Percentiles rank a stretch among this genome's conserved stretches.
These are phyloP conservation scores for Metschnikowia kofuensis DNA, from an alignment of 805 yeast genomes.

Conservation along the genomic window DNA sequence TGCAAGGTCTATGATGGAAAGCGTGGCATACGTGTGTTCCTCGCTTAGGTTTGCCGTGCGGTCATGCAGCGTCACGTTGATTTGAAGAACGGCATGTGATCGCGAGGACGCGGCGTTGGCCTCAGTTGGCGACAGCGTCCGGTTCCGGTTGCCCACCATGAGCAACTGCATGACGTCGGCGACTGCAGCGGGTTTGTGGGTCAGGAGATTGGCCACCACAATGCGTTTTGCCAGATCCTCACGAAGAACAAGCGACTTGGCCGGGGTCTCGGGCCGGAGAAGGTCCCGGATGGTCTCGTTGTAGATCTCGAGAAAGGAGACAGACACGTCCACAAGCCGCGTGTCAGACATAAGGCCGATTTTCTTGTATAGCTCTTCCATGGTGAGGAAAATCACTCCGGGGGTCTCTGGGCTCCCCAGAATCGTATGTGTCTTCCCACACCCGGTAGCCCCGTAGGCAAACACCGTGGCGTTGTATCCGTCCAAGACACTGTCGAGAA, in stretches of 20 bases:
- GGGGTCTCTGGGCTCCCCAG: constrained; percentile 72
- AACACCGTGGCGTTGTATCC: constrained; percentile 90
- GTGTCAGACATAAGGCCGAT: constrained; percentile 58
- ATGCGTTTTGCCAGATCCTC: constrained; percentile 69
- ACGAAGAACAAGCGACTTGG: constrained; percentile 54
- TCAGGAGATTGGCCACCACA: constrained; percentile 66
- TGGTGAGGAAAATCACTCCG: constrained; percentile 75
- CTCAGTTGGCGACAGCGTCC: constrained; percentile 85
- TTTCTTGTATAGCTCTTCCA: constrained; percentile 66
- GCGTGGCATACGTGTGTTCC: constrained; percentile 70
- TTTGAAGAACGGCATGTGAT: constrained; percentile 90
- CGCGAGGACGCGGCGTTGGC: constrained; percentile 90
- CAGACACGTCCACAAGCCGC: constrained; percentile 54
- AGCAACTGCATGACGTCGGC: constrained; percentile 80
- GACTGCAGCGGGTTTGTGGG: constrained; percentile 58
- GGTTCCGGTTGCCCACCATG: constrained; percentile 62
- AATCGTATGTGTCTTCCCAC: constrained; percentile 95
- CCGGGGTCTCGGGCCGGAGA: constrained; percentile 51
- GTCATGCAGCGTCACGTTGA: constrained; percentile 60
- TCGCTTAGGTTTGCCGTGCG: constrained; percentile 63
- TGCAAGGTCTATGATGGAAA: constrained; percentile 87
- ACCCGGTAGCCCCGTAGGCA: constrained; percentile 97
- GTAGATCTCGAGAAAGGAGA: constrained; percentile 83
- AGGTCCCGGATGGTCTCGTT: constrained; percentile 86
- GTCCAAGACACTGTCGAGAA: constrained; percentile 70